Base-by-base conservation (phyloP, 495 filamentous ascomycete genomes). In the Neurospora sp. region DNA sequence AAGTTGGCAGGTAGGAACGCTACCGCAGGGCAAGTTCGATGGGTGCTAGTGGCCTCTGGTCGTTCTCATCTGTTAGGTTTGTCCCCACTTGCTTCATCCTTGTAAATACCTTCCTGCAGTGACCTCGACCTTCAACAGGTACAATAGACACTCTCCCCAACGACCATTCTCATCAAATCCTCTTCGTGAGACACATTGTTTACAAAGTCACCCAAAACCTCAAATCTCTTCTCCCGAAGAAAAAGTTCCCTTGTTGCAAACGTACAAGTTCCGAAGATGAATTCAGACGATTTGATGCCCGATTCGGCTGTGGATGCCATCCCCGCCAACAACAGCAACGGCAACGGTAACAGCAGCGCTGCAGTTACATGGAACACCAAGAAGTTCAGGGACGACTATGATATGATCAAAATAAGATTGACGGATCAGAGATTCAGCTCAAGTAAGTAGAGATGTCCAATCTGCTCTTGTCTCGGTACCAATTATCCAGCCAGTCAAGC, bases 341-440 rank as follows among this genome's bases (percentile, higher is more conserved):
- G 73, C 72, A 40, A 41, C 9, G 69, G 69, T 71, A 74, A 72
- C 16, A 44, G 48, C 35, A 74, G 73, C 20, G 72, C 44, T 2
- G 44, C 71, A 7, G 39, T 70, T 14, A 40, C 38, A 12, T 80
- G 80, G 79, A 79, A 81, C 66, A 81, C 77, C 18, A 78, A 80
- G 54, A 81, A 82, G 70, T 81, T 78, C 54, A 74, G 76, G 1
- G 90, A 92, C 23, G 92, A 93, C 62, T 89, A 86, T 72, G 81
- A 84, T 38, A 37, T 54, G 16, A 71, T 75, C 23, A 83, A 81
- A 69, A 48, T 72, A 16, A 76, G 79, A 16, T 78, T 85, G 16
- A 70, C 76, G 3, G 83, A 85, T 75, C 80, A 79, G 69, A 80
- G 78, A 39, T 86, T 86, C 71, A 82, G 79, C 37, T 77, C 79